Conservation (phyloP, 345 rosid genomes). For the Populus alba region DNA sequence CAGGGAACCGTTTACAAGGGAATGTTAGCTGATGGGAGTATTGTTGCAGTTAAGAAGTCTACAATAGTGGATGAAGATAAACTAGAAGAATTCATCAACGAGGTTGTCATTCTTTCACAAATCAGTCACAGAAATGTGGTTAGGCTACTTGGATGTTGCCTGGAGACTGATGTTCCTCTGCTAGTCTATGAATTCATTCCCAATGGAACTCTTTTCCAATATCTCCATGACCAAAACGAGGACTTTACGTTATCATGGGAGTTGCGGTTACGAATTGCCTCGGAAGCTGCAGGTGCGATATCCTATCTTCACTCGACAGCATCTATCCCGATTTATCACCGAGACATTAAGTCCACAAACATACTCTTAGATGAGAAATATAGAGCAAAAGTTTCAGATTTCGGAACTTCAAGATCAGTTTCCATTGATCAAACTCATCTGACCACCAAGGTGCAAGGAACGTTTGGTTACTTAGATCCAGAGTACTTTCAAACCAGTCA, state of each 20-base stretch:
- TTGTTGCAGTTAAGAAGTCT: slow-evolving; percentile 17
- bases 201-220: slow-evolving; percentile 7
- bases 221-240: slow-evolving; percentile 8
- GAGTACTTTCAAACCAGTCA: slow-evolving; percentile 6
- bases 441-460: slow-evolving; percentile 26
- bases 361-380: slow-evolving; percentile 24
- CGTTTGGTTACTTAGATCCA: slow-evolving; percentile 29
- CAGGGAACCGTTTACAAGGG: slow-evolving; percentile 18
- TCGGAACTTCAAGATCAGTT: slow-evolving; percentile 22
- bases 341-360: slow-evolving; percentile 21
- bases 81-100: slow-evolving; percentile 10
- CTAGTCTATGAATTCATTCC: slow-evolving; percentile 17
- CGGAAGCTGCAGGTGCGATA: slow-evolving; percentile 17
- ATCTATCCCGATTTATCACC: slow-evolving; percentile 12
- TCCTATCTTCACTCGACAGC: slow-evolving; percentile 18
- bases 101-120: slow-evolving; percentile 15
- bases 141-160: slow-evolving; percentile 11
- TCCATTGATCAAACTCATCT: slow-evolving; percentile 19
- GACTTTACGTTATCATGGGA: slow-evolving; percentile 12
- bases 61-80: not conserved
- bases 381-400: slow-evolving; percentile 23
- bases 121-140: slow-evolving; percentile 19
- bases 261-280: slow-evolving; percentile 9
- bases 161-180: slow-evolving; percentile 8
- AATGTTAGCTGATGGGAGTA: slow-evolving; percentile 7